These are phyloP conservation scores for Zymoseptoria tritici DNA, from an alignment of 2,329 filamentous ascomycete genomes.

Conservation along the genomic window DNA sequence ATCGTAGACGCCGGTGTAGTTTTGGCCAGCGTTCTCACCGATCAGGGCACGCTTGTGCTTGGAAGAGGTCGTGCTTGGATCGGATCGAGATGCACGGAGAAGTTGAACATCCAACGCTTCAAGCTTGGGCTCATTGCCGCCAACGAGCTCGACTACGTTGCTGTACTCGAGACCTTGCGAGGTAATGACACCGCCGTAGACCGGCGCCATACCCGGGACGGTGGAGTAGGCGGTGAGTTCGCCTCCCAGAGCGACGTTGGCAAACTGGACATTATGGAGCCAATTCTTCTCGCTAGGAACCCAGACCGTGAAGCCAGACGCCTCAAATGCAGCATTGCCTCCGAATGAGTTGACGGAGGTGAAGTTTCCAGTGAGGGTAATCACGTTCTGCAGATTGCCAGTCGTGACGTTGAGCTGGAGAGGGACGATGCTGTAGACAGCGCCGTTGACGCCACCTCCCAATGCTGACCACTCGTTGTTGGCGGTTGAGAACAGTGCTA, in stretches of 20 bases:
- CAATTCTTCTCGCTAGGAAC: conserved; percentile 78
- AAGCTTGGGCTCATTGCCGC: conserved; percentile 33
- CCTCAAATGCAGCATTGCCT: conserved; percentile 52
- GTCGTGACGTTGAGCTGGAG: conserved; percentile 71
- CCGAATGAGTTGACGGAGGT: conserved; percentile 62
- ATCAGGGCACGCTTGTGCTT: conserved; percentile 36
- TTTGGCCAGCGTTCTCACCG: conserved; percentile 32
- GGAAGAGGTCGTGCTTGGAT: conserved; percentile 14
- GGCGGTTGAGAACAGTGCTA: conserved; percentile 67
- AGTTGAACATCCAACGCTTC: conserved; percentile 52
- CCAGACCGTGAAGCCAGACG: conserved; percentile 81
- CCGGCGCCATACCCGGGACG: conserved; percentile 50
- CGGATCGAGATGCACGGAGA: conserved; percentile 23
- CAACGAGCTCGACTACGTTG: conserved; percentile 61
- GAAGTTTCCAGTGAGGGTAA: conserved; percentile 78
- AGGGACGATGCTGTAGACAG: conserved; percentile 65
- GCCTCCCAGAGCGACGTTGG: conserved; percentile 62
- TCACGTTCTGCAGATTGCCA: conserved; percentile 60
- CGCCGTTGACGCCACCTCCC: conserved; percentile 78
- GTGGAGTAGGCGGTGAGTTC: conserved; percentile 64
- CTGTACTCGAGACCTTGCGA: conserved; percentile 67
- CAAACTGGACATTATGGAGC: conserved; percentile 66
- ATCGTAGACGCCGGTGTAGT: conserved; percentile 61
- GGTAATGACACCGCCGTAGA: conserved; percentile 77
- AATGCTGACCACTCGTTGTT: conserved; percentile 68